A percentile compares a stretch with the other conserved stretches of the same genome.
Evolutionary conservation across 116 monocot genomes (phyloP).

Genomic region (Cymodocea nodosa): DNA sequence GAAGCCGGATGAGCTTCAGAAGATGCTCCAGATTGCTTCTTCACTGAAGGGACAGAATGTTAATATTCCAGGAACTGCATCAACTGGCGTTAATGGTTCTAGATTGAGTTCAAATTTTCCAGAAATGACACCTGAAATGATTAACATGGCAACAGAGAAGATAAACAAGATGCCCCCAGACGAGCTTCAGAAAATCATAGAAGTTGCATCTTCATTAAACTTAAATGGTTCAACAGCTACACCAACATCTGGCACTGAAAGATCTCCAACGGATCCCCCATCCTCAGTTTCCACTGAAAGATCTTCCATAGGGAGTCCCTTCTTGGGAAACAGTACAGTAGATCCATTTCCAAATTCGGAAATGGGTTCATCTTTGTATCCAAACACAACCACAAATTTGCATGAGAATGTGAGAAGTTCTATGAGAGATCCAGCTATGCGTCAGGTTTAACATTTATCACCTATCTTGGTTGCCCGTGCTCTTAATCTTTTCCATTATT

Average conservation of each 20-base stretch:
- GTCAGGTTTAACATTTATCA: slow-evolving; percentile 35
- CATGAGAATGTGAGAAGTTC: slow-evolving; percentile 66
- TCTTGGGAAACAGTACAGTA: slow-evolving; percentile 12
- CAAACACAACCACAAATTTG: slow-evolving; percentile 44
- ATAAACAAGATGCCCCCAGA: slow-evolving; percentile 73
- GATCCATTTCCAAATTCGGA: slow-evolving; percentile 12
- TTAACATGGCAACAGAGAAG: slow-evolving; percentile 71
- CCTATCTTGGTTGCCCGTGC: background rate
- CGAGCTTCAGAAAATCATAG: slow-evolving; percentile 63
- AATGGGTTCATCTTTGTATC: slow-evolving; percentile 22
- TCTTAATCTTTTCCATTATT: background rate
- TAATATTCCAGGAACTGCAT: slow-evolving; percentile 3
- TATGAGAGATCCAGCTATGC: slow-evolving; percentile 91
- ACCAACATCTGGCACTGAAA: background rate
- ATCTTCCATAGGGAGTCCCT: background rate
- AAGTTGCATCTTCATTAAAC: slow-evolving; percentile 53
- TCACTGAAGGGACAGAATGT: slow-evolving; percentile 36
- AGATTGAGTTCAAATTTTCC: slow-evolving; percentile 30
- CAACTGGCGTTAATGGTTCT: slow-evolving; percentile 11
- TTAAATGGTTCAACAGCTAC: slow-evolving; percentile 11
- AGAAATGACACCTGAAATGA: slow-evolving; percentile 78
- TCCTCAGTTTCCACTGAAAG: slow-evolving; percentile 13
- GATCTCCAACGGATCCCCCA: slow-evolving; percentile 11
- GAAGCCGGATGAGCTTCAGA: slow-evolving; percentile 87
- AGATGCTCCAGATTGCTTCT: slow-evolving; percentile 70